Evolutionary conservation across 768 basidiomycete genomes (phyloP), one percentile per base, ranked within the genome.

Genomic region (Austroboletus festivus): DNA sequence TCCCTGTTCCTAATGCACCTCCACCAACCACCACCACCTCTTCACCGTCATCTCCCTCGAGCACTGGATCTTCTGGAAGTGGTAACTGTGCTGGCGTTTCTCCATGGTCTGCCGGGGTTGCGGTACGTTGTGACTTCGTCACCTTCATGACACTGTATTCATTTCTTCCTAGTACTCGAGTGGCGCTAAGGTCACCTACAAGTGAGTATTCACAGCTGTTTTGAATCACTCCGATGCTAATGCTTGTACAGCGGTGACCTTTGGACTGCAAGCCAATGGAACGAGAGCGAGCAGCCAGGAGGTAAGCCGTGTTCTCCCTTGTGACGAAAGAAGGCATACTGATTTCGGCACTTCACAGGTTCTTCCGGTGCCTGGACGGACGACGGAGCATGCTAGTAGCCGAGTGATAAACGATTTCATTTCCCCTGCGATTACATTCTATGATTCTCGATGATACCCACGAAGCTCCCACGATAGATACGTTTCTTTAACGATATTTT

Each of bases 331-430:
- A 15, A 33, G 22, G 12, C 15, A 30, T 22, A 33, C 10, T 35
- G 9, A 42, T 24, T 18, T 20, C 5, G 33, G n/a, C n/a, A n/a
- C n/a, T 11, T 5, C 21, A 44, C n/a, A 82, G 80, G 75, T 37
- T 16, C 71, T 28, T 73, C 75, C 23, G 74, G 70, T 39, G 79
- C 75, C 44, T 85, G 83, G 83, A 69, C 71, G 38, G 76, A 85
- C 58, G 64, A 79, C 60, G 83, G 82, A 4, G 61, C 75, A 46
- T 85, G 81, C 64, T 34, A n/a, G 12, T 28, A 28, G 28, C 7
- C 28, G 12, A 5, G 12, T 28, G 61, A 20, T 55, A 16, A 37
- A 20, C 37, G n/a, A 40, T 21, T 18, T 13, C 12, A 19, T 15
- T n/a, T 39, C 13, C 16, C 7, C 15, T 23, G 23, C 5, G 16